Evolutionary conservation across 768 basidiomycete genomes (phyloP).

Genomic region (Amanita subjunquillea): DNA sequence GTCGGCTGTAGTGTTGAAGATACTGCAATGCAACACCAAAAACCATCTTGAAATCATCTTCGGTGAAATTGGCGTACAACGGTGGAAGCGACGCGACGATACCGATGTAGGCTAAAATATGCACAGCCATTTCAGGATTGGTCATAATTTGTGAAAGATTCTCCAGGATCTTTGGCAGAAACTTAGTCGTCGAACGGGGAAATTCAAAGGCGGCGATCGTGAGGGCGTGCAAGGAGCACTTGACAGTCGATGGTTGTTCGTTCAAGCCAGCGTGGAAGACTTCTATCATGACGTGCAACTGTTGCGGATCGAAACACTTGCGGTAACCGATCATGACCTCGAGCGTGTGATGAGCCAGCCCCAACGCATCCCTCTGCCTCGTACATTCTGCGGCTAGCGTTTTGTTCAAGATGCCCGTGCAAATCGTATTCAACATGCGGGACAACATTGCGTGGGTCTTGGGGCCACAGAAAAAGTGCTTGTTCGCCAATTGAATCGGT

Average conservation of each 20-base stretch:
- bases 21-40: conserved; percentile 93
- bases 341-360: conserved; percentile 78
- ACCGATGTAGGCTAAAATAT: conserved; percentile 86
- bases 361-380: conserved; percentile 68
- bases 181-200: conserved; percentile 69
- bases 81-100: conserved; percentile 74
- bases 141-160: conserved; percentile 93
- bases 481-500: conserved; percentile 86
- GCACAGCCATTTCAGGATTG: conserved; percentile 86
- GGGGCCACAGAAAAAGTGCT: conserved; percentile 93
- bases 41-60: conserved; percentile 84
- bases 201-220: conserved; percentile 84
- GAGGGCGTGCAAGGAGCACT: conserved; percentile 84
- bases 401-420: conserved; percentile 50
- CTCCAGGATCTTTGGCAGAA: conserved; percentile 69
- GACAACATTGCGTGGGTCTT: conserved; percentile 56
- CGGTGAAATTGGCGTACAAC: conserved; percentile 85
- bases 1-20: conserved; percentile 79
- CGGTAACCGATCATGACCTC: conserved; percentile 85
- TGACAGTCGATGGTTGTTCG: conserved; percentile 67
- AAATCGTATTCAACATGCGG: conserved; percentile 54
- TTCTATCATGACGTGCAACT: conserved; percentile 62
- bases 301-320: conserved; percentile 59
- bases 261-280: conserved; percentile 62
- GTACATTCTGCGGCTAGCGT: conserved; percentile 47